Conservation (phyloP, 2,329 filamentous ascomycete genomes). For the Hypocreales sp. region DNA sequence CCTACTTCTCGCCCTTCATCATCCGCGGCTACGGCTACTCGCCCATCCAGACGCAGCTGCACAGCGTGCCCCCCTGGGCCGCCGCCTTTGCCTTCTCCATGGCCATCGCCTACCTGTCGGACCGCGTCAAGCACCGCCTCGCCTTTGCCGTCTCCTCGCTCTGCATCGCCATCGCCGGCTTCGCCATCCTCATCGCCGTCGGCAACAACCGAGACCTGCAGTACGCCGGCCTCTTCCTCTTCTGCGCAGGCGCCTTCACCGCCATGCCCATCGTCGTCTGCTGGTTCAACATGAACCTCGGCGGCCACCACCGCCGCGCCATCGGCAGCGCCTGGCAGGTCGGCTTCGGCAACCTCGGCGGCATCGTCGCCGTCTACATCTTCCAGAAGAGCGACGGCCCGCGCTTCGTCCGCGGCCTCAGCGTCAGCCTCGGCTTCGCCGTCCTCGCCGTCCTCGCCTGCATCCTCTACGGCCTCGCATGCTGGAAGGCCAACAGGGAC, state of each 20-base stretch:
- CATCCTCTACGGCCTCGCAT: slow-evolving; percentile 41
- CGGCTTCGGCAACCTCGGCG: slow-evolving; percentile 65
- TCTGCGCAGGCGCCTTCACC: slow-evolving; percentile 64
- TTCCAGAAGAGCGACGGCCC: slow-evolving; percentile 55
- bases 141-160: slow-evolving; percentile 56
- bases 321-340: slow-evolving; percentile 65
- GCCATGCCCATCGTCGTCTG: slow-evolving; percentile 83
- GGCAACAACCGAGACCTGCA: slow-evolving; percentile 52
- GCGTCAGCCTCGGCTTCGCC: slow-evolving; percentile 61
- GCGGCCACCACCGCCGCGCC: slow-evolving; percentile 53
- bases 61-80: slow-evolving; percentile 42
- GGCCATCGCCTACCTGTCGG: slow-evolving; percentile 55
- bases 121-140: slow-evolving; percentile 58
- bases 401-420: slow-evolving; percentile 55
- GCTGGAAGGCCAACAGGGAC: slow-evolving; percentile 43
- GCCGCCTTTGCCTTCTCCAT: slow-evolving; percentile 70
- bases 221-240: slow-evolving; percentile 70
- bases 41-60: slow-evolving; percentile 40
- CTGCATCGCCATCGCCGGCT: slow-evolving; percentile 54
- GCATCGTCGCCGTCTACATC: slow-evolving; percentile 60
- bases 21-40: slow-evolving; percentile 50
- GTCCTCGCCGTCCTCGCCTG: slow-evolving; percentile 49
- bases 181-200: slow-evolving; percentile 57
- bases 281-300: slow-evolving; percentile 72
- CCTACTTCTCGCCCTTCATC: slow-evolving; percentile 63